phyloP scores from a whole-genome alignment of 2,329 filamentous ascomycete species.

The Clarireedia sp. region DNA sequence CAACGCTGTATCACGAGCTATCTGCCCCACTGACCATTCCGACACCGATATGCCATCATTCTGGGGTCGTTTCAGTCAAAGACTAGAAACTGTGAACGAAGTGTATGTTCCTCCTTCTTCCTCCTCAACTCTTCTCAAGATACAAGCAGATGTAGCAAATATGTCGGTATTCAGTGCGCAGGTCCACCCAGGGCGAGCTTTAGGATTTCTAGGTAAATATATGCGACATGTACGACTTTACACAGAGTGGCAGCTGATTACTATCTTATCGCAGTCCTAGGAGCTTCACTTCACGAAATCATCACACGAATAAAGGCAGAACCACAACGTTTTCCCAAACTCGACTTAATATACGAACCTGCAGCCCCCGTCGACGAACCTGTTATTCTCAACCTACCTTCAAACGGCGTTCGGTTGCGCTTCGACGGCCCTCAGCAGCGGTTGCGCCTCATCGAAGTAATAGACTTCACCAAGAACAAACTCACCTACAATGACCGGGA shows the following conservation, averaged over 20 bases:
- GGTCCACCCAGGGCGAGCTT: conserved; percentile 59
- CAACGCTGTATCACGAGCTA: conserved; percentile 1
- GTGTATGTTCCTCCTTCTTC: not conserved
- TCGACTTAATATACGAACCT: conserved; percentile 77
- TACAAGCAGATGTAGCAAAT: conserved; percentile 17
- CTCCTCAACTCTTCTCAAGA: not conserved
- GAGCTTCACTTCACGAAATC: conserved; percentile 84
- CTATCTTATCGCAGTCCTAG: conserved; percentile 54
- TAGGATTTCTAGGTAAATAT: conserved; percentile 34
- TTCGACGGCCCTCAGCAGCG: conserved; percentile 94
- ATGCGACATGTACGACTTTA: not conserved
- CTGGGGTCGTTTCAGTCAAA: not conserved
- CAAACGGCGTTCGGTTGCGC: conserved; percentile 80
- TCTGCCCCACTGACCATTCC: conserved; percentile 3
- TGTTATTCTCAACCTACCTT: conserved; percentile 66
- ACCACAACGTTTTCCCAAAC: conserved; percentile 70
- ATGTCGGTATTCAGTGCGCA: conserved; percentile 49
- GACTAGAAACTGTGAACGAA: not conserved
- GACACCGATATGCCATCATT: not conserved
- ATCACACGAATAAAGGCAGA: conserved; percentile 83
- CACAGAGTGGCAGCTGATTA: conserved; percentile 10
- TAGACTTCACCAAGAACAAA: conserved; percentile 79
- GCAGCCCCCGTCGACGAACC: conserved; percentile 66
- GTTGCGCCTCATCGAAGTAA: conserved; percentile 79
- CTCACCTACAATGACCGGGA: conserved; percentile 78